A percentile compares a stretch with the other conserved stretches of the same genome.
Conservation (phyloP, 2,329 filamentous ascomycete species). For the Arthrobotrys iridis region DNA sequence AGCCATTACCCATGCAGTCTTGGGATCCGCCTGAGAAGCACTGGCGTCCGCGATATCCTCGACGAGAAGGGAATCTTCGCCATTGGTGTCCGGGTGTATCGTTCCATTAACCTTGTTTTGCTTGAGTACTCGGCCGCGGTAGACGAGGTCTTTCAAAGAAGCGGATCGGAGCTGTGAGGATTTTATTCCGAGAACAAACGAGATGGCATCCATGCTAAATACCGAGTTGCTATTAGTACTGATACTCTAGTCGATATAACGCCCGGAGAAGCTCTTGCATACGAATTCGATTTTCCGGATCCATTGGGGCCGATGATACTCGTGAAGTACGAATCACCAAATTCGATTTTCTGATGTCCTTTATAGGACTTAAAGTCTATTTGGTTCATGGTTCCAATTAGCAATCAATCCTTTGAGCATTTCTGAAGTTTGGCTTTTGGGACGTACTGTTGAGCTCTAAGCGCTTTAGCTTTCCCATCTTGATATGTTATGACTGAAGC, state of each 20-base stretch:
- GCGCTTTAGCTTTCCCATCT: constrained; percentile 94
- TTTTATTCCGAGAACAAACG: constrained; percentile 97
- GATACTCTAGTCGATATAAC: neutral
- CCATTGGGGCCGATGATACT: constrained; percentile 99
- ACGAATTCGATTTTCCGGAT: constrained; percentile 99
- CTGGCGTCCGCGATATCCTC: constrained; percentile 68
- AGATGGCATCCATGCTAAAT: constrained; percentile 94
- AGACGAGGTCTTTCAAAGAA: constrained; percentile 92
- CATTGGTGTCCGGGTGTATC: constrained; percentile 69
- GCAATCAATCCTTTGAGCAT: constrained; percentile 26
- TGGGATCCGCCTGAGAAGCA: constrained; percentile 81
- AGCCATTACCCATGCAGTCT: constrained; percentile 98
- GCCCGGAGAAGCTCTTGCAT: constrained; percentile 60
- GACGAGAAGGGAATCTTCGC: constrained; percentile 70
- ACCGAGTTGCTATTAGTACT: neutral
- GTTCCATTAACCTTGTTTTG: constrained; percentile 84
- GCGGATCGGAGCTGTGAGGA: constrained; percentile 96
- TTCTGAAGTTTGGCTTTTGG: neutral
- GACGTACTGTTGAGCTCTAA: constrained; percentile 88
- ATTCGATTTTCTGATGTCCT: constrained; percentile 90
- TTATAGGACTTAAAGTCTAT: constrained; percentile 99
- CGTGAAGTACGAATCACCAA: constrained; percentile 98
- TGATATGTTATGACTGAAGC: constrained; percentile 60
- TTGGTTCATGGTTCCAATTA: constrained; percentile 30
- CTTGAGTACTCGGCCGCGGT: constrained; percentile 85